These are phyloP conservation scores for Vitellaria paradoxa DNA, from an alignment of 179 eudicot species.

Conservation along the genomic window DNA sequence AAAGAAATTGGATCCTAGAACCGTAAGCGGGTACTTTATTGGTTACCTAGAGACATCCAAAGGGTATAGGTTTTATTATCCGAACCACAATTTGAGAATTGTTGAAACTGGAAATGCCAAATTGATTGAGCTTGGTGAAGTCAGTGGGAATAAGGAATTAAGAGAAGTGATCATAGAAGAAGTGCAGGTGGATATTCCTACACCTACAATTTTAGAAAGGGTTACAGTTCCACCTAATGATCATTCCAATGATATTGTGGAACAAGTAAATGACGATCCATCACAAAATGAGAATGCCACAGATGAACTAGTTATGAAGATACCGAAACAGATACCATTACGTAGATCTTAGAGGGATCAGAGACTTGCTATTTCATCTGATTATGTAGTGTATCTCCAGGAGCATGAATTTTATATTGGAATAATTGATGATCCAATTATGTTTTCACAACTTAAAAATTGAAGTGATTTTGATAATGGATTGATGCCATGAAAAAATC, in stretches of 20 bases:
- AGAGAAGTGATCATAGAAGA: background rate
- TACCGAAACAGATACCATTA: background rate
- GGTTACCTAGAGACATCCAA: background rate
- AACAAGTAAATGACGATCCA: background rate
- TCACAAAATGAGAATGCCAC: background rate
- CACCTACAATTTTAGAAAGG: background rate
- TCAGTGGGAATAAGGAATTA: background rate
- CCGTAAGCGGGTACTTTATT: background rate
- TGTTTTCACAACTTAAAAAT: background rate
- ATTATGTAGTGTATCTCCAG: conserved; percentile 5
- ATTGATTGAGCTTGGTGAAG: conserved; percentile 4
- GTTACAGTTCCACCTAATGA: background rate
- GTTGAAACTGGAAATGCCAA: background rate
- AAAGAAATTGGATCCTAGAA: background rate
- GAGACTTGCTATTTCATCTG: background rate
- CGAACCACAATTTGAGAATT: background rate
- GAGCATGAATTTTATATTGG: background rate
- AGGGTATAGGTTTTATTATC: background rate
- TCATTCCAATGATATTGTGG: background rate
- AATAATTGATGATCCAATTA: background rate
- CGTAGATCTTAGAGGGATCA: background rate
- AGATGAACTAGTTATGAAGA: background rate
- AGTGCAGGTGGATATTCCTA: background rate
- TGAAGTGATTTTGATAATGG: background rate
- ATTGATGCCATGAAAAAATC: background rate